Conservation (phyloP, 495 filamentous ascomycete genomes). For the Rhypophila decipiens region DNA sequence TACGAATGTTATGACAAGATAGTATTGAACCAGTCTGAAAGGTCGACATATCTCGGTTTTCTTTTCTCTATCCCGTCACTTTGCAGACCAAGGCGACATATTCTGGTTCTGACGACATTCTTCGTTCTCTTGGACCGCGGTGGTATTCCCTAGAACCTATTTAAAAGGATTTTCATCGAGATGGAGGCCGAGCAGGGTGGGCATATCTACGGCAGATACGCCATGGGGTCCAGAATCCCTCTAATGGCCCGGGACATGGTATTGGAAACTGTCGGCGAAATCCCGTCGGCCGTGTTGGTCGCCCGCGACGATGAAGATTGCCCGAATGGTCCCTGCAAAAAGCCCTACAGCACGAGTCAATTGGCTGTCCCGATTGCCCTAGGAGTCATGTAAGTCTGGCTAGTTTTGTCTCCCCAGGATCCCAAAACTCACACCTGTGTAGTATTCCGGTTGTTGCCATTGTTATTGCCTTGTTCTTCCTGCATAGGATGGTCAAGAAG, state of each 20-base stretch:
- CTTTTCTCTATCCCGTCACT: slow-evolving; percentile 7
- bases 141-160: too few relatives aligned
- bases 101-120: too few relatives aligned
- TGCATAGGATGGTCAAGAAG: slow-evolving; percentile 70
- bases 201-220: slow-evolving; percentile 13
- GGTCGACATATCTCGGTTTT: slow-evolving; percentile 9
- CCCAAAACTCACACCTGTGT: slow-evolving; percentile 22
- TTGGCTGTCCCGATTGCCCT: slow-evolving; percentile 72
- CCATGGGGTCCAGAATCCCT: slow-evolving; percentile 24
- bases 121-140: too few relatives aligned
- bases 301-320: slow-evolving; percentile 16
- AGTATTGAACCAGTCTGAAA: slow-evolving; percentile 8
- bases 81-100: slow-evolving; percentile 1
- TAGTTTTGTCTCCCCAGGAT: slow-evolving; percentile 5
- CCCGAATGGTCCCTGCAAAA: slow-evolving; percentile 43
- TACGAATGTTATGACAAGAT: slow-evolving; percentile 29
- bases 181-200: slow-evolving; percentile 23
- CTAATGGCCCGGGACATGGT: slow-evolving; percentile 2
- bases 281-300: slow-evolving; percentile 14
- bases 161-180: slow-evolving; percentile 6
- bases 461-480: slow-evolving; percentile 59
- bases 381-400: slow-evolving; percentile 67
- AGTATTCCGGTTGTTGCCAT: slow-evolving; percentile 74
- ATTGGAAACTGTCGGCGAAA: slow-evolving; percentile 2
- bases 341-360: slow-evolving; percentile 46